Base-by-base conservation (phyloP, 2,329 filamentous ascomycete genomes). In the Trichoderma hamatum region DNA sequence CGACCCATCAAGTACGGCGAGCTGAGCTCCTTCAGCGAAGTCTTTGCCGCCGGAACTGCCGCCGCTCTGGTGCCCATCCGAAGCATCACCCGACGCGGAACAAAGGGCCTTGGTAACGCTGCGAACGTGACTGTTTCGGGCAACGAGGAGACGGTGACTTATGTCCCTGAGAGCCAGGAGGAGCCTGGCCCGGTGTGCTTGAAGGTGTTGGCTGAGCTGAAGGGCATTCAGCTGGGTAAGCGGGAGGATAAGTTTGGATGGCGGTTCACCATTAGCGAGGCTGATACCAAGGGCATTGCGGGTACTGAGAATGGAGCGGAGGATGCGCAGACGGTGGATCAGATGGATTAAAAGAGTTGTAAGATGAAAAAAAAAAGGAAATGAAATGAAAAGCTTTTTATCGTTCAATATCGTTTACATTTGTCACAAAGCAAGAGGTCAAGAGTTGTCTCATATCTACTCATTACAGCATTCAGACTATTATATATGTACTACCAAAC, bases 21-120 rank as follows among this genome's bases (percentile, higher is more conserved):
- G 75, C 82, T 89, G 21, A 79, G 83, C 13, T 73, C 76, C 65
- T 87, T 87, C 74, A 78, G 76, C 62, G 95, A 98, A 80, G 90
- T 99, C 64, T 89, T 97, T 81, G 96, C 95, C 4, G 94, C 94
- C 3, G 95, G 95, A 1, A 98, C 95, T 0, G 95, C 95, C 0
- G 95, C 94, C 0, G 92, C 93, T 0, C 84, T 99, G 66, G 94
- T 98, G 3, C 95, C 95, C 1, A 96, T 97, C 80, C 91, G 91
- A 71, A 96, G 92, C 73, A 97, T 98, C 78, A 96, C 92, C 3
- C 89, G 94, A 75, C 86, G 84, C 54, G 71, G 81, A 56, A 71
- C 62, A 16, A 56, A 13, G 19, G 63, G 52, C 3, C 72, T 77
- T 21, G 73, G 80, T 0, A 75, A 79, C 5, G 80, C 81, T 16